Base-by-base conservation (phyloP, 1,284 basidiomycete genomes). In the Thelephora terrestris region DNA sequence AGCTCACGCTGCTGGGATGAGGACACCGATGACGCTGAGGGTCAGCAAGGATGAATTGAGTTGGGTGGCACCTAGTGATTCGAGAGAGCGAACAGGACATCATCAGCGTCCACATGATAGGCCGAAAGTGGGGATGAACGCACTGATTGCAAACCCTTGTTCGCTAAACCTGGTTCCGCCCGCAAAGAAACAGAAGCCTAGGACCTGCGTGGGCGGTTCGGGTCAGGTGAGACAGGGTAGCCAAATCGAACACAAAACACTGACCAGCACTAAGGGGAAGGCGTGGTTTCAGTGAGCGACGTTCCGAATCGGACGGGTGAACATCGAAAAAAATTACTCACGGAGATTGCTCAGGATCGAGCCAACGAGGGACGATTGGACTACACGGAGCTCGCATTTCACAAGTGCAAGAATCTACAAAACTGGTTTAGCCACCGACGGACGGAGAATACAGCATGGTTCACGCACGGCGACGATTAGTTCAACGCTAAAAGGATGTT, bases 181-280 rank as follows among this genome's bases (percentile, higher is more conserved):
- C 24, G 78, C 79, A 60, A 84, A 81, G 70, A 85, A 78, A 62
- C 80, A 85, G 85, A 89, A 82, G 47, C 89, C 89, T 42, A 91
- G 74, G 5, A 42, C 39, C 39, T 42, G n/a, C 21, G 10, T 2
- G 12, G 3, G 21, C 16, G 12, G 39, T 14, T 21, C 20, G 4
- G 18, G 12, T 23, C 10, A 23, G 9, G 2, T 42, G 39, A 42
- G n/a, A 3, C 21, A 5, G 14, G 29, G 25, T 27, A 27, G 9
- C 25, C 25, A 12, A 32, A 32, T 3, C 29, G 29, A 32, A 14
- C 3, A 32, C 3, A 14, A 10, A 14, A 7, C 7, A 32, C 29
- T 32, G 7, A 92, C 88, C 47, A 92, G 77, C 32, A 91, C 76
- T 82, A 54, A 4, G 24, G 29, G 54, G 38, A 39, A 62, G 59